Base-by-base conservation (phyloP, 306 rosid genomes). In the Erythrophleum fordii region DNA sequence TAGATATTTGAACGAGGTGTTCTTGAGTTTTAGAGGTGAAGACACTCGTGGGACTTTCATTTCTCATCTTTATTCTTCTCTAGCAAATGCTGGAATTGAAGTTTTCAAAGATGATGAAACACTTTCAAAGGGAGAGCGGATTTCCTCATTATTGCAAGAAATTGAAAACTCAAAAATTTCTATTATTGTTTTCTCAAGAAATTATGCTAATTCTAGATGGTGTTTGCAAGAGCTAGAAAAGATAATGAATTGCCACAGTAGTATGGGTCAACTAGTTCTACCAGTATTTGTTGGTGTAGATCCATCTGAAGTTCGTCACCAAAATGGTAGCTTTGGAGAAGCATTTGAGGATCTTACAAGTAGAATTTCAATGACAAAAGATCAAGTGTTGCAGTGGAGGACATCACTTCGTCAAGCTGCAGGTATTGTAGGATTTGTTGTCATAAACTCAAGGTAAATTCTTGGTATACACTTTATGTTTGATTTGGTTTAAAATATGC, bases 181-280 rank as follows among this genome's bases (percentile, higher is more conserved):
- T 0, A 5, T 83, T 0, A n/a, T 83, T 3, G 59, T 79, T 73
- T 74, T 83, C 68, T 83, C 83, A 0, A 0, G 0, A 26, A n/a
- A 4, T 14, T 83, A 78, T 5, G 5, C 61, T 2, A 4, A 0
- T 2, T 83, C 86, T 0, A 2, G 28, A 11, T 83, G 83, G 83
- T 83, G 86, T 26, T 31, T 78, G 4, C 2, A 29, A n/a, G 74
- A 72, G 6, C 69, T 69, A 2, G 48, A 1, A 1, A 44, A 60
- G 4, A 75, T 69, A 17, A 59, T 79, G 11, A 12, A 28, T 12
- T 26, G 41, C 6, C 10, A 1, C 0, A 12, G 14, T 2, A 23
- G 0, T 26, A 1, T 4, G 3, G n/a, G 37, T 18, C 56, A 41
- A 5, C 1, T 3, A 39, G 29, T 69, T 69, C 10, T 69, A 0